Evolutionary conservation across 495 filamentous ascomycete genomes (phyloP).

Genomic region (Neurospora pannonica): DNA sequence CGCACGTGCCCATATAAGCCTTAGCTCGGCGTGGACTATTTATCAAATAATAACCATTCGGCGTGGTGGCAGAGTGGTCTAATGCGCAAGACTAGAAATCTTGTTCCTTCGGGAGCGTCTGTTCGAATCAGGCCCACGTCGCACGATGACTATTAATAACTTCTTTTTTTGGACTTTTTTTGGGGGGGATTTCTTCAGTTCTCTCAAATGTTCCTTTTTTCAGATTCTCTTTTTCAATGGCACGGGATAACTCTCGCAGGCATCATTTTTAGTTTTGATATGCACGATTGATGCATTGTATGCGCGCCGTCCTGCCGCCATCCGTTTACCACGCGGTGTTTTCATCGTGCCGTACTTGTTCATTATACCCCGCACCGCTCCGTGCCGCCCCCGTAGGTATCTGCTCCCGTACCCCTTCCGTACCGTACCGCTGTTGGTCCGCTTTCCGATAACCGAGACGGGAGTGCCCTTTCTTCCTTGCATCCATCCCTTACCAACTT

Average conservation of each 20-base stretch:
- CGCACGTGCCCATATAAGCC: neutral
- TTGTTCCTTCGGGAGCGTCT: neutral
- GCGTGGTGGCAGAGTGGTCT: neutral
- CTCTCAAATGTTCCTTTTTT: neutral
- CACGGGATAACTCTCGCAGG: neutral
- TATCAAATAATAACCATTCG: neutral
- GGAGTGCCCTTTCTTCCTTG: neutral
- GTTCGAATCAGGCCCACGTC: neutral
- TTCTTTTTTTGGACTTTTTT: neutral
- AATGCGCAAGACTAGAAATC: neutral
- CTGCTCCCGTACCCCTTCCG: neutral
- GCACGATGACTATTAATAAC: neutral
- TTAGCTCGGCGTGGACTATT: accelerated
- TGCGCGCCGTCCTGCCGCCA: neutral
- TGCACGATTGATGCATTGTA: neutral
- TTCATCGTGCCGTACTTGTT: neutral
- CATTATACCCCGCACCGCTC: neutral
- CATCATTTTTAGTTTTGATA: neutral
- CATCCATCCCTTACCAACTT: neutral
- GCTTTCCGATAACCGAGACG: neutral
- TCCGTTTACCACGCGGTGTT: too few relatives aligned
- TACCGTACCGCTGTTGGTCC: neutral
- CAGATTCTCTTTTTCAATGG: neutral
- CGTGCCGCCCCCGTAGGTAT: neutral
- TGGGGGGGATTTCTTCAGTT: neutral